A percentile compares a stretch with the other conserved stretches of the same genome.
Evolutionary conservation across 2,329 filamentous ascomycete genomes (phyloP).

Genomic region (Ascochyta koolunga): DNA sequence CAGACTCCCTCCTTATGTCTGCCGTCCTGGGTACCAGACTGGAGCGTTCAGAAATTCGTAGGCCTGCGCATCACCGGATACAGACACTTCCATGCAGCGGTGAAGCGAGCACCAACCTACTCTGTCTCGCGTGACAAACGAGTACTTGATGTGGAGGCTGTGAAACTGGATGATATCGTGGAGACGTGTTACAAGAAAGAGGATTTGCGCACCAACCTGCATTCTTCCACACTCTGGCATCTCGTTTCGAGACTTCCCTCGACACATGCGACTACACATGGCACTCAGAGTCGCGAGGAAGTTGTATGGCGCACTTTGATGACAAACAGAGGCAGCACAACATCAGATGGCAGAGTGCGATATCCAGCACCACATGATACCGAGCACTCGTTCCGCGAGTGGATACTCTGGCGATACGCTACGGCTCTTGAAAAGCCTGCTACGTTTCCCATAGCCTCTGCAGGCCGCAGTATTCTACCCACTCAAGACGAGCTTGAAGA

Average conservation of each 20-base stretch:
- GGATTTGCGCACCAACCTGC: constrained; percentile 2
- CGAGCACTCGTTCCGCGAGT: constrained; percentile 16
- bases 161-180: constrained; percentile 8
- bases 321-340: constrained; percentile 13
- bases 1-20: constrained; percentile 10
- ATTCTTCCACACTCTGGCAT: constrained; percentile 12
- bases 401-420: constrained; percentile 22
- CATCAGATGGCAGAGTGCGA: not conserved
- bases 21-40: constrained; percentile 31
- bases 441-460: not conserved
- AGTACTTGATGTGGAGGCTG: constrained; percentile 12
- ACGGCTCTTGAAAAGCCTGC: not conserved
- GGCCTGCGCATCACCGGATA: constrained; percentile 24
- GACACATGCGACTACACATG: constrained; percentile 6
- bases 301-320: constrained; percentile 20
- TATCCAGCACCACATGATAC: constrained; percentile 11
- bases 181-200: constrained; percentile 11
- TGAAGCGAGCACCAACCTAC: not conserved
- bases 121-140: not conserved
- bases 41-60: constrained; percentile 11
- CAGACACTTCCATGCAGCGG: constrained; percentile 14
- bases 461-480: constrained; percentile 1
- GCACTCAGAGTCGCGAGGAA: constrained; percentile 11
- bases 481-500: constrained; percentile 2
- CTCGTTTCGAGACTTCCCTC: constrained; percentile 8